Evolutionary conservation across 257 asterid species (phyloP).

Genomic region (Echium plantagineum): DNA sequence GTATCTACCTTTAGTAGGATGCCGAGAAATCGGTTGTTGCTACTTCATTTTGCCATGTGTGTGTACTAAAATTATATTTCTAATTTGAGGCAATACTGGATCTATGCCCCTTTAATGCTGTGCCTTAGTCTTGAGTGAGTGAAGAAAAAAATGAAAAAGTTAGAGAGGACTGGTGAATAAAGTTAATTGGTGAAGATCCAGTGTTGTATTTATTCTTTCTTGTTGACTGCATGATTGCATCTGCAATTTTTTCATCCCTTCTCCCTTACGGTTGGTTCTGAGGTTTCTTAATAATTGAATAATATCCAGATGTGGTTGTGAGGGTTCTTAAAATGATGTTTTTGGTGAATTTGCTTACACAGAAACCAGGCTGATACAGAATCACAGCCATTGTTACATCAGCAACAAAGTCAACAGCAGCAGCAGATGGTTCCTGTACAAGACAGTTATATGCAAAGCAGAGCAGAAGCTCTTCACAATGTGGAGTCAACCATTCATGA

Average conservation of each 20-base stretch:
- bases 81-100: too few relatives aligned
- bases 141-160: background rate
- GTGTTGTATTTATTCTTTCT: background rate
- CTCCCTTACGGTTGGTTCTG: background rate
- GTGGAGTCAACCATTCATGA: conserved; percentile 54
- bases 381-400: conserved; percentile 68
- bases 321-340: background rate
- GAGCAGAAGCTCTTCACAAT: conserved; percentile 92
- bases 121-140: background rate
- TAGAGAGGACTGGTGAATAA: background rate
- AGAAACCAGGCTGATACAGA: conserved; percentile 70
- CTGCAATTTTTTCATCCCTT: background rate
- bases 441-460: conserved; percentile 91
- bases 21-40: background rate
- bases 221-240: too few relatives aligned
- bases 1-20: background rate
- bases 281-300: background rate
- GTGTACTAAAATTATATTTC: background rate
- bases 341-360: conserved; percentile 12
- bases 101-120: background rate
- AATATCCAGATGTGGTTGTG: too few relatives aligned
- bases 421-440: conserved; percentile 78
- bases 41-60: background rate
- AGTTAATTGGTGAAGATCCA: background rate
- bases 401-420: conserved; percentile 75